Conservation (phyloP, 371 early-diverging fungal genomes). For the Mycotypha africana region DNA sequence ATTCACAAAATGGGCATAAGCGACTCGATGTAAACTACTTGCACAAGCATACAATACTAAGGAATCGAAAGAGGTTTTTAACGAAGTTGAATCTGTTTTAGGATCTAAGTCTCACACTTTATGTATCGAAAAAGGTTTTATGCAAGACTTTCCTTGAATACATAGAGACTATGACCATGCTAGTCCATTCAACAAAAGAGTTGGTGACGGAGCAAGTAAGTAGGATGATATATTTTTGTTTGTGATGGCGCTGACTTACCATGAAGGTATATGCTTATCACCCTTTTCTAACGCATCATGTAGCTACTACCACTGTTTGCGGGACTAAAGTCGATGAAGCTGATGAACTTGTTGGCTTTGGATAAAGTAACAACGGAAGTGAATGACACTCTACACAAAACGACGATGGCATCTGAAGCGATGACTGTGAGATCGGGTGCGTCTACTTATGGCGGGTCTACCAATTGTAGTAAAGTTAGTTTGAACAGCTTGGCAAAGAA, state of each 20-base stretch:
- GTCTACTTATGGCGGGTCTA: too few species aligned
- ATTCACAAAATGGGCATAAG: conserved; percentile 9
- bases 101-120: conserved; percentile 16
- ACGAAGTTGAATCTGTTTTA: neutral
- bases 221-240: neutral
- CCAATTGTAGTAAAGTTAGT: conserved; percentile 14
- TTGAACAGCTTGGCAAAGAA: conserved; percentile 1
- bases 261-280: neutral
- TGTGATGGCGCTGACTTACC: too few species aligned
- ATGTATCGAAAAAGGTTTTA: conserved; percentile 15
- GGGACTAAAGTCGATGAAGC: conserved; percentile 11
- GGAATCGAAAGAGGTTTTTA: too few species aligned
- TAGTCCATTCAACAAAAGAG: conserved; percentile 16
- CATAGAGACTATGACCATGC: conserved; percentile 12
- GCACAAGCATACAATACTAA: too few species aligned
- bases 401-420: too few species aligned
- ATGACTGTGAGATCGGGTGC: too few species aligned
- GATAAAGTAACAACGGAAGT: too few species aligned
- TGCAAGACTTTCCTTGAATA: conserved; percentile 21
- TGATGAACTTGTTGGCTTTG: too few species aligned
- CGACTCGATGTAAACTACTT: conserved; percentile 14
- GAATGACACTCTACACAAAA: too few species aligned
- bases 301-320: conserved; percentile 13
- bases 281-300: neutral
- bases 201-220: conserved; percentile 17